Percentiles rank a stretch among this genome's conserved stretches.
phyloP scores from a whole-genome alignment of 163 green algal species.

The Coccomyxa subellipsoidea region DNA sequence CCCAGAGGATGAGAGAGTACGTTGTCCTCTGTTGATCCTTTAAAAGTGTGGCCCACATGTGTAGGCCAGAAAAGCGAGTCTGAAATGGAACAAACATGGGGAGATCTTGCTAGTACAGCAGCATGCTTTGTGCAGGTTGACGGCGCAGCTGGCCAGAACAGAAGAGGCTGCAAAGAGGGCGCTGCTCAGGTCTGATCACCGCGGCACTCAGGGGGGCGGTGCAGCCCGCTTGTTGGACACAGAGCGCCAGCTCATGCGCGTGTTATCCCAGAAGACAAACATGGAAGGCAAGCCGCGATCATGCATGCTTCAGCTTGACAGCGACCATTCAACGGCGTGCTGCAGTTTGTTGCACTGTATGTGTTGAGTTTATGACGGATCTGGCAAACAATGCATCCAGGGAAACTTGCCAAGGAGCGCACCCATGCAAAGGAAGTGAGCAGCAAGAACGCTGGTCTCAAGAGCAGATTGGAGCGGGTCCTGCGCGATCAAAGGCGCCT shows the following conservation, averaged over 20 bases:
- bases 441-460: slow-evolving; percentile 15
- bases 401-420: slow-evolving; percentile 1
- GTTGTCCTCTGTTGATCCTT: too few species aligned
- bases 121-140: slow-evolving; percentile 19
- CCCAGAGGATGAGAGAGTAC: slow-evolving; percentile 26
- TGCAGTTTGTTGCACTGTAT: too few species aligned
- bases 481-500: slow-evolving; percentile 24
- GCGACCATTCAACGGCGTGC: too few species aligned
- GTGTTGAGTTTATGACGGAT: too few species aligned
- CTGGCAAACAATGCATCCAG: too few species aligned
- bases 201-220: slow-evolving; percentile 3
- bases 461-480: slow-evolving; percentile 15
- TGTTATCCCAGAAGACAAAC: background rate
- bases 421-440: slow-evolving; percentile 2
- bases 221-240: slow-evolving; percentile 19
- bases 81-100: too few species aligned
- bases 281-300: background rate
- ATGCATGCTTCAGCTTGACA: background rate
- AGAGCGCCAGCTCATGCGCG: slow-evolving; percentile 20
- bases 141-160: slow-evolving; percentile 32
- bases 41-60: too few species aligned
- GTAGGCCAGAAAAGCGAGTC: too few species aligned
- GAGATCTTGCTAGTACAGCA: too few species aligned
- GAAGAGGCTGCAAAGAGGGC: slow-evolving; percentile 40
- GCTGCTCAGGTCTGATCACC: slow-evolving; percentile 19